phyloP scores from a whole-genome alignment of 73 alveolate species.

The Paraurostyla sp. region DNA sequence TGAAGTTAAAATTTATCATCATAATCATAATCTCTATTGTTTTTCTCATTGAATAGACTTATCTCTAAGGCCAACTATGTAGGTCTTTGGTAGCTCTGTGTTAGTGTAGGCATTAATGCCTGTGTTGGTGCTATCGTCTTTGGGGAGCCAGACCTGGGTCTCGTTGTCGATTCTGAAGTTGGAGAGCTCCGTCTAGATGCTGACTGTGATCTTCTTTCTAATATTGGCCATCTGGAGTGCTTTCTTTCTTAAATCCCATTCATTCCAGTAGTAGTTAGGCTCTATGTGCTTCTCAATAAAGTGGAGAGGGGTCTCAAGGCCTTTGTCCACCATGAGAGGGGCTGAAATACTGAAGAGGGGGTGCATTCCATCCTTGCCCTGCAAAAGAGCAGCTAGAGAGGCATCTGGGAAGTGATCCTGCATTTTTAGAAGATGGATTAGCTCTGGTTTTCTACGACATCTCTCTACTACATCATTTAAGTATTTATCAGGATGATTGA shows the following conservation, averaged over 20 bases:
- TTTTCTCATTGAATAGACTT: conserved; percentile 12
- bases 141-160: conserved; percentile 95
- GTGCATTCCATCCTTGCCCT: conserved; percentile 89
- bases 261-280: conserved; percentile 99
- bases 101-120: conserved; percentile 80
- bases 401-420: conserved; percentile 86
- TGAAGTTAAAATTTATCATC: neutral
- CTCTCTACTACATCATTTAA: conserved; percentile 80
- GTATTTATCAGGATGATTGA: conserved; percentile 81
- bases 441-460: conserved; percentile 86
- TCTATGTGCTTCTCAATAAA: conserved; percentile 95
- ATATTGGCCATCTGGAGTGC: conserved; percentile 99
- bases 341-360: conserved; percentile 86
- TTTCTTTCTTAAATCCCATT: conserved; percentile 97
- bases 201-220: conserved; percentile 95
- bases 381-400: conserved; percentile 75
- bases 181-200: conserved; percentile 93
- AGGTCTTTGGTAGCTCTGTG: conserved; percentile 47
- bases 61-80: conserved; percentile 13
- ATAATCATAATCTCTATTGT: neutral
- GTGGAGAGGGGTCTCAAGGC: conserved; percentile 89
- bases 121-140: conserved; percentile 90
- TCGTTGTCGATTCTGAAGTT: conserved; percentile 99
- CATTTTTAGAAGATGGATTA: conserved; percentile 84
- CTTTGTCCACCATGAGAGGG: conserved; percentile 91